phyloP scores from a whole-genome alignment of 345 rosid genomes.

The Mercurialis annua region DNA sequence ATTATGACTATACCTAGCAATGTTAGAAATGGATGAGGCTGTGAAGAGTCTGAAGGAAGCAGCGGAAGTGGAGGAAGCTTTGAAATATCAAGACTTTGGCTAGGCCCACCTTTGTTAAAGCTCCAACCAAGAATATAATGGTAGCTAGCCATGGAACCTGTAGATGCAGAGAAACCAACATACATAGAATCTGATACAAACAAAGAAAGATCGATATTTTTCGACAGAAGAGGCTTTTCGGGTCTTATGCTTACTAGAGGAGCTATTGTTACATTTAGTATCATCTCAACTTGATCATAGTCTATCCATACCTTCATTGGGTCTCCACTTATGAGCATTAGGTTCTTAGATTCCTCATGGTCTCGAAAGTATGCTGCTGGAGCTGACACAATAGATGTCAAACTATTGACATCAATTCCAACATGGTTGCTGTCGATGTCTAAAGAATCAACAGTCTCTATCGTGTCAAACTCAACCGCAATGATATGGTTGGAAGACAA shows the following conservation, averaged over 20 bases:
- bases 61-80: not conserved
- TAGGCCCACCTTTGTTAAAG: conserved; percentile 17
- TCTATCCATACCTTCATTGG: conserved; percentile 21
- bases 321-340: conserved; percentile 19
- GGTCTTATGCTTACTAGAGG: conserved; percentile 6
- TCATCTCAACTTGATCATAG: conserved; percentile 7
- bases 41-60: too few species aligned
- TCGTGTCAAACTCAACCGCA: conserved; percentile 20
- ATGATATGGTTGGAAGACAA: conserved; percentile 15
- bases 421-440: conserved; percentile 19
- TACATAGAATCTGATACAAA: conserved; percentile 9
- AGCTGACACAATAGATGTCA: conserved; percentile 6
- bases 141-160: conserved; percentile 13
- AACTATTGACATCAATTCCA: conserved; percentile 14
- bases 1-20: not conserved
- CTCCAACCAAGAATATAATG: conserved; percentile 26
- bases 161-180: conserved; percentile 24
- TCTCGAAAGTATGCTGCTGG: conserved; percentile 4
- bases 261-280: conserved; percentile 20
- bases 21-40: not conserved
- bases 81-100: conserved; percentile 5
- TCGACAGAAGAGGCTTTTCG: conserved; percentile 17
- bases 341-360: not conserved
- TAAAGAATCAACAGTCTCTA: not conserved
- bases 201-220: not conserved